Evolutionary conservation across 805 yeast species (phyloP).

Genomic region (Ogataea pilisensis): DNA sequence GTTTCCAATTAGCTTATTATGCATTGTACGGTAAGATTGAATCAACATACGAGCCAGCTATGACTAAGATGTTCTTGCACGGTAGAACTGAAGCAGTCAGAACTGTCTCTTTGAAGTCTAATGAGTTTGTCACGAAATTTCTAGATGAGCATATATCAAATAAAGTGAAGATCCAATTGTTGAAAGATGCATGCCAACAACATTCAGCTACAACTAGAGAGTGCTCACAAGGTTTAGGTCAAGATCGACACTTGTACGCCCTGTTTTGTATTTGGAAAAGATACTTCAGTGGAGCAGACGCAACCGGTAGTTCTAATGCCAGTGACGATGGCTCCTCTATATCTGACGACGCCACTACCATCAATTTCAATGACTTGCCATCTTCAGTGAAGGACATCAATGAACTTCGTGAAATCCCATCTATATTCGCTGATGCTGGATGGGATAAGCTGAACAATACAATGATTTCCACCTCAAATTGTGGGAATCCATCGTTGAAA

Average conservation of each 20-base stretch:
- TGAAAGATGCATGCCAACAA: constrained; percentile 64
- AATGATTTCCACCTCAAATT: constrained; percentile 77
- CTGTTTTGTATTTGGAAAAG: constrained; percentile 83
- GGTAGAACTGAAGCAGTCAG: constrained; percentile 93
- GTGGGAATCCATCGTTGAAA: constrained; percentile 87
- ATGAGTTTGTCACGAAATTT: constrained; percentile 77
- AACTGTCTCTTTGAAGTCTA: constrained; percentile 76
- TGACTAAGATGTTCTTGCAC: constrained; percentile 84
- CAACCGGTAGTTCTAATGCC: constrained; percentile 10
- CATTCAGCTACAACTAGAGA: constrained; percentile 67
- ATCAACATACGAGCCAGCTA: constrained; percentile 93
- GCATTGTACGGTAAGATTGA: constrained; percentile 91
- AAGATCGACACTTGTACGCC: constrained; percentile 87
- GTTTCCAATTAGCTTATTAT: constrained; percentile 88
- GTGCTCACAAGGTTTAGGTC: constrained; percentile 79
- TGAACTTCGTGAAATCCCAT: constrained; percentile 49
- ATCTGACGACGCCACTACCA: constrained; percentile 32
- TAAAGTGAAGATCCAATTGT: constrained; percentile 52
- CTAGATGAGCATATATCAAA: constrained; percentile 62
- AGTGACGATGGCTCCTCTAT: constrained; percentile 22
- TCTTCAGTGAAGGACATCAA: constrained; percentile 19
- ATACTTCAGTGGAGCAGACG: constrained; percentile 35
- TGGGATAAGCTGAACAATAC: constrained; percentile 85
- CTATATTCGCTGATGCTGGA: constrained; percentile 77
- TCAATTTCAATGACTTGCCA: constrained; percentile 26